Evolutionary conservation across 2,329 filamentous ascomycete species (phyloP).

Genomic region (Coniochaeta ligniaria): DNA sequence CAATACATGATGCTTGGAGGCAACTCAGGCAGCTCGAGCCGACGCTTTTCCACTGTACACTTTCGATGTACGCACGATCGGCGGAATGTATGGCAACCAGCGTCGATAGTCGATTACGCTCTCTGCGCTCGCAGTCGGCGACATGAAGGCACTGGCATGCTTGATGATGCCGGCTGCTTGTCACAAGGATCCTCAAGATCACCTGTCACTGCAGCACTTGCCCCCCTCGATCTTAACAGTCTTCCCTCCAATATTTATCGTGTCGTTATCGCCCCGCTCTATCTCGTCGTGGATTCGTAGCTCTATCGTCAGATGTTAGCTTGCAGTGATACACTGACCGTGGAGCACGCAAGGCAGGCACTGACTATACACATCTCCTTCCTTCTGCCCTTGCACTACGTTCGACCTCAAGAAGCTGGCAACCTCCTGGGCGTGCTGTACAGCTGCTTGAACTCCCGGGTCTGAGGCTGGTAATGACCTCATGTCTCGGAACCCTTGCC

Average conservation of each 20-base stretch:
- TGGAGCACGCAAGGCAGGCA: conserved; percentile 2
- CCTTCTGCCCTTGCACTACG: conserved; percentile 69
- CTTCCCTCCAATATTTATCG: conserved; percentile 59
- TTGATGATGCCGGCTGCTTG: neutral
- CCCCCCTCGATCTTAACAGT: conserved; percentile 23
- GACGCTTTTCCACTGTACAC: neutral
- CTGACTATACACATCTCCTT: conserved; percentile 16
- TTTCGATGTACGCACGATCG: neutral
- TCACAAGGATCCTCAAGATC: neutral
- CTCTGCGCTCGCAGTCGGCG: neutral
- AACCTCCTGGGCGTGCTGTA: conserved; percentile 77
- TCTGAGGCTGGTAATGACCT: conserved; percentile 49
- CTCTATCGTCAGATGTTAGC: conserved; percentile 41
- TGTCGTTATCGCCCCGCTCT: conserved; percentile 89
- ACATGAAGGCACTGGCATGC: neutral
- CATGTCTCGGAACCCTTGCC: conserved; percentile 65
- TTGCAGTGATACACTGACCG: conserved; percentile 2
- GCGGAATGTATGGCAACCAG: neutral
- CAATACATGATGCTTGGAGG: conserved; percentile 2
- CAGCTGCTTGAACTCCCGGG: conserved; percentile 52
- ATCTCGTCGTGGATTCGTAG: conserved; percentile 85
- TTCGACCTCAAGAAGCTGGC: conserved; percentile 75
- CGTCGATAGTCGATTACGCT: neutral
- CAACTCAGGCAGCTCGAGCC: neutral
- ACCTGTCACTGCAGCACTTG: conserved; percentile 14